phyloP scores from a whole-genome alignment of 2,329 filamentous ascomycete genomes.

The Verticillium klebahnii region DNA sequence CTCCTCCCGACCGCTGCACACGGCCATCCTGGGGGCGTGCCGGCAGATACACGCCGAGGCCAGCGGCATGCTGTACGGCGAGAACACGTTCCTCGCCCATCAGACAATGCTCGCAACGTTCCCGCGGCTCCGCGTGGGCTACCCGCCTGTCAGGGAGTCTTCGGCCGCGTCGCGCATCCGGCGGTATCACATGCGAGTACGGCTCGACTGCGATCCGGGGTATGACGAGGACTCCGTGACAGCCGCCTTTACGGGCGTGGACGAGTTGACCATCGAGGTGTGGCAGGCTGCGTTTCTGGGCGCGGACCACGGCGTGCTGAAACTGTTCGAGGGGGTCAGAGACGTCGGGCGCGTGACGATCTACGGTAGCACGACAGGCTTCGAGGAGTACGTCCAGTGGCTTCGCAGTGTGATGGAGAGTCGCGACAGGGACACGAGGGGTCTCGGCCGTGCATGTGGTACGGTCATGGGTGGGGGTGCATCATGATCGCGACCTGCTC shows the following conservation, averaged over 20 bases:
- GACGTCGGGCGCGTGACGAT: constrained; percentile 31
- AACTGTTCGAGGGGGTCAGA: constrained; percentile 36
- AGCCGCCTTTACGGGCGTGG: constrained; percentile 28
- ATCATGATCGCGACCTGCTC: neutral
- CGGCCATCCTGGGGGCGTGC: constrained; percentile 34
- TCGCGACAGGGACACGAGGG: neutral
- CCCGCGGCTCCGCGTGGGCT: constrained; percentile 31
- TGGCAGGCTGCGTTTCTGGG: constrained; percentile 33
- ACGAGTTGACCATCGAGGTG: constrained; percentile 34
- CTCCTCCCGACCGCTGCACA: constrained; percentile 19
- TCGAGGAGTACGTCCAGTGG: constrained; percentile 38
- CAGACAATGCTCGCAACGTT: constrained; percentile 32
- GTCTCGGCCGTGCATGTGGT: neutral
- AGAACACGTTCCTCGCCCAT: constrained; percentile 40
- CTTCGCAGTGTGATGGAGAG: constrained; percentile 31
- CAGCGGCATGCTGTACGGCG: constrained; percentile 33
- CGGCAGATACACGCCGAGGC: constrained; percentile 36
- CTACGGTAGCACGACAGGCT: constrained; percentile 32
- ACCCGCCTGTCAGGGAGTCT: constrained; percentile 24
- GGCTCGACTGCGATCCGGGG: constrained; percentile 33
- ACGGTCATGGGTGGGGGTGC: neutral
- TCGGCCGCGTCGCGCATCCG: constrained; percentile 26
- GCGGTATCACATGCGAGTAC: constrained; percentile 32
- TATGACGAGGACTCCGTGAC: constrained; percentile 24
- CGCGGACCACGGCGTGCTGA: constrained; percentile 30